Percentiles rank a stretch among this genome's conserved stretches.
These are phyloP conservation scores for Physcomitrellopsis africana DNA, from an alignment of 225 moss, liverwort and hornwort species.

Conservation along the genomic window DNA sequence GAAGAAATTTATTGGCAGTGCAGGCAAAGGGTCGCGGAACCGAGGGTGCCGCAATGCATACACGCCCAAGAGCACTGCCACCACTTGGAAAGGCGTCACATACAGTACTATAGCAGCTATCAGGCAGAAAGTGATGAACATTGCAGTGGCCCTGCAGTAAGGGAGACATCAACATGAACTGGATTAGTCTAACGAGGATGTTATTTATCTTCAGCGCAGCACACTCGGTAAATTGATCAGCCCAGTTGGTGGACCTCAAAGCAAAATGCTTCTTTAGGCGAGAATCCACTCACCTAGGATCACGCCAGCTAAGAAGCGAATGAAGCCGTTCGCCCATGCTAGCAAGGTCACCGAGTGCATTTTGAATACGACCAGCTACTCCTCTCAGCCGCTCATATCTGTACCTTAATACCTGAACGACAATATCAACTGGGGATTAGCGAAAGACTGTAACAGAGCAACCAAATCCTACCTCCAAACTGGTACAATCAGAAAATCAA, in stretches of 20 bases:
- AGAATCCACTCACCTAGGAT: conserved; percentile 55
- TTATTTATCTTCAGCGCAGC: too few species aligned
- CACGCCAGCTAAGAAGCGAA: conserved; percentile 89
- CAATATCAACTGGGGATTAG: neutral
- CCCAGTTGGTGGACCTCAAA: too few species aligned
- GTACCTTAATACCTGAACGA: conserved; percentile 64
- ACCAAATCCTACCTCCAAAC: too few species aligned
- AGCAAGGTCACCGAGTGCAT: conserved; percentile 77
- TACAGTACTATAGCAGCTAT: conserved; percentile 55
- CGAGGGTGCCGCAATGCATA: conserved; percentile 60
- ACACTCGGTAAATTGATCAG: too few species aligned
- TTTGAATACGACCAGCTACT: conserved; percentile 91
- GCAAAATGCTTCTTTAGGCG: too few species aligned
- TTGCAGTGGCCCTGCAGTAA: conserved; percentile 47
- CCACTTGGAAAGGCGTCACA: conserved; percentile 59
- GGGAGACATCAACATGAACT: neutral
- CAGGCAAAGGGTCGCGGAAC: conserved; percentile 62
- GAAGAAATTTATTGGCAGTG: conserved; percentile 55
- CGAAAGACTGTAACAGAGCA: neutral
- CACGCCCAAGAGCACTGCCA: conserved; percentile 58
- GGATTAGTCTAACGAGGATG: too few species aligned
- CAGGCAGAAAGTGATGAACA: conserved; percentile 61
- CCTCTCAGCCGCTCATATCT: conserved; percentile 87
- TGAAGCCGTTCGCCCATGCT: conserved; percentile 84
- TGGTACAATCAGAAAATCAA: too few species aligned